These are phyloP conservation scores for Wickerhamiella nectarea DNA, from an alignment of 805 yeast genomes.

Conservation along the genomic window DNA sequence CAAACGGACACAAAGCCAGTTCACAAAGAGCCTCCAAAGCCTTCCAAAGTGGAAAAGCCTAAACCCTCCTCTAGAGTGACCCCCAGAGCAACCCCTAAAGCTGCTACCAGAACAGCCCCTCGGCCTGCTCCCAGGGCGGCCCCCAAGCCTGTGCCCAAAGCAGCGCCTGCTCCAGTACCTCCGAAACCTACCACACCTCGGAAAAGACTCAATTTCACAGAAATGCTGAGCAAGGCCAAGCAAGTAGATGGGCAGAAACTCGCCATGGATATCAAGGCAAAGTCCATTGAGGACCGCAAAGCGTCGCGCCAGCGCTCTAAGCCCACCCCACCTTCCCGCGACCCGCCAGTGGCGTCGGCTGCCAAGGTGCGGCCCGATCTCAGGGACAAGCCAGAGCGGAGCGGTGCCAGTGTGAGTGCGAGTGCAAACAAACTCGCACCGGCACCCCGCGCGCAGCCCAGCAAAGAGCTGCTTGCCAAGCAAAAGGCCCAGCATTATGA, in stretches of 20 bases:
- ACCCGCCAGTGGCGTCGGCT: too few species aligned
- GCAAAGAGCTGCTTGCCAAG: constrained; percentile 14
- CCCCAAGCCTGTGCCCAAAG: not conserved
- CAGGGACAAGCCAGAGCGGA: too few species aligned
- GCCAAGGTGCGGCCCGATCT: too few species aligned
- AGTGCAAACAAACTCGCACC: too few species aligned
- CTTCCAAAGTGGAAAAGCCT: too few species aligned
- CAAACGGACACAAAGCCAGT: too few species aligned
- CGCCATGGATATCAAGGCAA: constrained; percentile 31
- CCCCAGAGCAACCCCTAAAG: too few species aligned
- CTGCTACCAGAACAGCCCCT: not conserved
- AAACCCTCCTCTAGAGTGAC: too few species aligned
- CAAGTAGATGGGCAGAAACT: constrained; percentile 39
- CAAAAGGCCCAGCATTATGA: constrained; percentile 20
- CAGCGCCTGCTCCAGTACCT: not conserved
- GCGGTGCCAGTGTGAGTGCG: too few species aligned
- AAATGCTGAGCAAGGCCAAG: constrained; percentile 57
- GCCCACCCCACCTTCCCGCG: too few species aligned
- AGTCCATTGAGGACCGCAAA: constrained; percentile 14
- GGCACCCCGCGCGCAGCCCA: constrained; percentile 19
- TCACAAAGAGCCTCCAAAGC: too few species aligned
- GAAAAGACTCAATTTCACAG: constrained; percentile 31
- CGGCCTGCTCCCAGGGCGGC: not conserved
- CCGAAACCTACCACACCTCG: not conserved
- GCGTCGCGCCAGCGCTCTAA: not conserved